Evolutionary conservation across 2,329 filamentous ascomycete species (phyloP), one percentile per base, ranked within the genome.

Genomic region (Canariomyces notabilis): DNA sequence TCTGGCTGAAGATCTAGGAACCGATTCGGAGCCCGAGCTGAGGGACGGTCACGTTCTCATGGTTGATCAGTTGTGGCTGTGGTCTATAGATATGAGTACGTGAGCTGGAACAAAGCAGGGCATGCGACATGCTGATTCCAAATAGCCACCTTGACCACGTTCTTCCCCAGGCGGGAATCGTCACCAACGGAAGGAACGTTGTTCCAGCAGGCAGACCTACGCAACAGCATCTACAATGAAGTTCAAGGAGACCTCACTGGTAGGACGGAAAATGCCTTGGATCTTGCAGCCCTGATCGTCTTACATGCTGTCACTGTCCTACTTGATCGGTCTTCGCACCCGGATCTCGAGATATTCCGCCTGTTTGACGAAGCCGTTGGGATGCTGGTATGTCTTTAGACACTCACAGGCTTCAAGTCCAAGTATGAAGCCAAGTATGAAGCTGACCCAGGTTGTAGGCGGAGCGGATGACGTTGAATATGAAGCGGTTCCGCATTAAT

Each of bases 281-380:
- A 84, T 43, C 70, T 84, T 4, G 80, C 80, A 2, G 80, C 79
- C 0, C 67, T 83, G n/a, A 71, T 80, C 1, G 75, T 77, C 1
- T 64, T 80, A 2, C 80, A 83, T 51, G 79, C 80, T 1, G 73
- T 82, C 3, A 83, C 75, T 1, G 79, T 83, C 0, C 66, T 84
- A 1, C 66, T 84, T 0, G 79, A 83, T 20, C 67, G 75, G 20
- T 72, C 77, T 0, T 75, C 77, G 0, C 77, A 83, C 54, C 76
- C 75, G 0, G 77, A 83, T 37, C 64, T 84, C 0, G 78, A 84
- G 48, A 70, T 83, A 0, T 80, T 83, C 48, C 73, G 79, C 2
- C 79, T 84, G 1, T 83, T 84, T 37, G 79, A 83, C 53, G 80
- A 84, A 50, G 80, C 79, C 5, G 79, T 84, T 23, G 80, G 79